Evolutionary conservation across 805 yeast genomes (phyloP), one percentile per base, ranked within the genome.

Genomic region (Danielia oregonensis): DNA sequence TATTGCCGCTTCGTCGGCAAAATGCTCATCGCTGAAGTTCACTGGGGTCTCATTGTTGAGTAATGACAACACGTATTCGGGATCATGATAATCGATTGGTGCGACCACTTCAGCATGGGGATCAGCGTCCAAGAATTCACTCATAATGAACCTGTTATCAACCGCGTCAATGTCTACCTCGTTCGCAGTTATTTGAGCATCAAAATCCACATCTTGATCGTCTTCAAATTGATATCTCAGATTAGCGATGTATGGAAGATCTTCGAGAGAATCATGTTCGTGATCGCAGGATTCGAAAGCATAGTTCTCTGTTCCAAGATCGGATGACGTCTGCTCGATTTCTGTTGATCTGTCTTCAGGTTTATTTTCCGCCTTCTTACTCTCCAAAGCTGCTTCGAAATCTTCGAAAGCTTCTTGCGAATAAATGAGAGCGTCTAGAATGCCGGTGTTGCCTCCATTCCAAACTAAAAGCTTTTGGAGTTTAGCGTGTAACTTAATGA

Each of bases 401-500:
- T 37, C 16, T 2, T 42, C 44, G 31, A 52, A 52, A 3, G 42
- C 49, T 1, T 55, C 50, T 35, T 73, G 74, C 40, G 73, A 75
- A 32, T 74, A 70, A 14, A 76, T 49, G 26, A 80, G 49, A 1
- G 80, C 62, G 47, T 81, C 87, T 47, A 81, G 66, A 9, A 76
- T 66, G 33, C 72, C 73, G 2, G 80, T 63, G 45, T 77, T 72
- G 1, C 80, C 82, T 12, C 82, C 81, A 46, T 81, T 80, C 39
- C 37, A 24, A 5, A 35, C 40, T 9, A 45, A 29, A 13, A 45
- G 28, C 26, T 30, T 37, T 26, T 33, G 23, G 4, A 45, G 32
- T 10, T 28, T 43, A 2, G 41, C 33, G 8, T 30, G 30, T 16
- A 45, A 27, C 14, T 26, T 25, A 8, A 23, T 28, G 24, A 33